Evolutionary conservation across 2,329 filamentous ascomycete species (phyloP).

Genomic region (Rutstroemia sp.): DNA sequence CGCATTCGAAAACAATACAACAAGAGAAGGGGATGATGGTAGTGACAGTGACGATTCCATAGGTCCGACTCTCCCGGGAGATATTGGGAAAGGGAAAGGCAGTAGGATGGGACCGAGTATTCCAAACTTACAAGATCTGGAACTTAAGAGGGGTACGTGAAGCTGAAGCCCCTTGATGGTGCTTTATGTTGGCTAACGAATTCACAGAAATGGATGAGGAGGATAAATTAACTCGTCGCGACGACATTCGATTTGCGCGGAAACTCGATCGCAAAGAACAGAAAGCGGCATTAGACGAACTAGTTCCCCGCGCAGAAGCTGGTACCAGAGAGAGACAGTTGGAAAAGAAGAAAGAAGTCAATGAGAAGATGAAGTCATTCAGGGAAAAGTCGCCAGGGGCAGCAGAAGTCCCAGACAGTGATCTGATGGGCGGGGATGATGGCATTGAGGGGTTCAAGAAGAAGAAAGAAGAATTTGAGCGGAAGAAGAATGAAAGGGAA

Average conservation of each 20-base stretch:
- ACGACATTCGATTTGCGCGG: conserved; percentile 53
- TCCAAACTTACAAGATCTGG: conserved; percentile 67
- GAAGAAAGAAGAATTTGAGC: conserved; percentile 55
- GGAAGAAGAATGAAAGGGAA: conserved; percentile 78
- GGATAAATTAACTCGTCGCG: conserved; percentile 37
- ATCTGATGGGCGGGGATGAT: conserved; percentile 68
- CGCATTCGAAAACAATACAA: background rate
- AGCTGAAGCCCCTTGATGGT: background rate
- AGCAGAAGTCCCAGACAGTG: conserved; percentile 61
- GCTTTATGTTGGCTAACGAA: conserved; percentile 4
- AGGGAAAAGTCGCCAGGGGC: conserved; percentile 57
- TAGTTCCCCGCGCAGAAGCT: conserved; percentile 74
- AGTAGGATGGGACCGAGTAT: conserved; percentile 48
- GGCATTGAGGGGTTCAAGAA: conserved; percentile 62
- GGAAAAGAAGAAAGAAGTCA: conserved; percentile 73
- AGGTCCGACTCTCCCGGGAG: conserved; percentile 40
- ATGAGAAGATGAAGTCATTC: conserved; percentile 68
- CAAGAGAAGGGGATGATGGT: conserved; percentile 7
- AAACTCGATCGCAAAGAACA: conserved; percentile 58
- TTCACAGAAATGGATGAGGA: conserved; percentile 34
- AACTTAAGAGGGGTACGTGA: conserved; percentile 44
- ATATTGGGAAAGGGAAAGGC: conserved; percentile 22
- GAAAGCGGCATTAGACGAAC: conserved; percentile 69
- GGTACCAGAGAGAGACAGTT: conserved; percentile 76
- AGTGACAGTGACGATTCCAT: conserved; percentile 32